Conservation (phyloP, 202 grass and related monocot genomes). For the Tripidium arundinaceum region DNA sequence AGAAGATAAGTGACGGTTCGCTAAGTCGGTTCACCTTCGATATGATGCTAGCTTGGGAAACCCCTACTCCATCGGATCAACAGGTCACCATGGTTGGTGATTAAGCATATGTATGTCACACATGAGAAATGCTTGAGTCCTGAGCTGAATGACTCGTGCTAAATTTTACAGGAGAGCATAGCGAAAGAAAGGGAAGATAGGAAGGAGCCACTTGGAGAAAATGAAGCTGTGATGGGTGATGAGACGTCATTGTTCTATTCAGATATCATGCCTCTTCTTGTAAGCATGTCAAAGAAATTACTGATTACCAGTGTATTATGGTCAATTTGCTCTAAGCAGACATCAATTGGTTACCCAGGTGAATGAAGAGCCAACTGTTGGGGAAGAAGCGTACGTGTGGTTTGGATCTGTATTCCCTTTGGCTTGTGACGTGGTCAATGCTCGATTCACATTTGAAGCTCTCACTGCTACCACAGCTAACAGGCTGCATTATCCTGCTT, state of each 20-base stretch:
- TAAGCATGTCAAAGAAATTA: slow-evolving; percentile 35
- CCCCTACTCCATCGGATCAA: slow-evolving; percentile 41
- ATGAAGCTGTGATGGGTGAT: slow-evolving; percentile 57
- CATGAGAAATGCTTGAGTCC: not conserved
- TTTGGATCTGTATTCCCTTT: slow-evolving; percentile 81
- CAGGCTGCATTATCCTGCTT: slow-evolving; percentile 85
- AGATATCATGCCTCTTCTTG: slow-evolving; percentile 95
- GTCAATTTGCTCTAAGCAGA: not conserved
- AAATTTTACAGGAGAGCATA: slow-evolving; percentile 63
- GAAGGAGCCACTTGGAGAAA: slow-evolving; percentile 43
- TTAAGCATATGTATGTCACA: not conserved
- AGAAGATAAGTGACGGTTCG: slow-evolving; percentile 56
- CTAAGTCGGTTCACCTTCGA: slow-evolving; percentile 79
- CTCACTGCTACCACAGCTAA: slow-evolving; percentile 63
- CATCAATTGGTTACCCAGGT: slow-evolving; percentile 44
- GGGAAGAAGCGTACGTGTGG: slow-evolving; percentile 87
- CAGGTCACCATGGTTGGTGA: slow-evolving; percentile 32
- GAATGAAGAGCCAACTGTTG: slow-evolving; percentile 72
- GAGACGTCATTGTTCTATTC: slow-evolving; percentile 86
- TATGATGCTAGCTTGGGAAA: slow-evolving; percentile 97
- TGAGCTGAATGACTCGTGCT: not conserved
- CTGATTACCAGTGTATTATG: not conserved
- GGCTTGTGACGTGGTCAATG: slow-evolving; percentile 80
- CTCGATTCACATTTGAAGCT: slow-evolving; percentile 84
- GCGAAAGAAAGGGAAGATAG: slow-evolving; percentile 82